Base-by-base conservation (phyloP, 306 rosid genomes). In the Gynostemma pentaphyllum region DNA sequence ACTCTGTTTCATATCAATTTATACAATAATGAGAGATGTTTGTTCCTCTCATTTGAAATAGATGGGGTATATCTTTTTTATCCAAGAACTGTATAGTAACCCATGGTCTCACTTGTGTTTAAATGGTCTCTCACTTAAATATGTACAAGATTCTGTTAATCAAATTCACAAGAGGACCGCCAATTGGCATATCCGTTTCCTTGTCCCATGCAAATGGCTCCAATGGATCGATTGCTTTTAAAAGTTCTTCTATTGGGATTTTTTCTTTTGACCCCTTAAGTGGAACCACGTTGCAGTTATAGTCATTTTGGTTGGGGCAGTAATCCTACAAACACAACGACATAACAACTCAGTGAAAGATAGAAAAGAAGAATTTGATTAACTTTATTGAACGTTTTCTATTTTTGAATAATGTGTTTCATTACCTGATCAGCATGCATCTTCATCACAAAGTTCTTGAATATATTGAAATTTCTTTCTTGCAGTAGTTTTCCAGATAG, bases 371-470 rank as follows among this genome's bases (percentile, higher is more conserved):
- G 27, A 37, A 57, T 57, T 36, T 36, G 30, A 57, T 57, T 5
- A 37, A 21, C 41, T 56, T 12, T 11, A 55, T 55, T 9, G 47
- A 24, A 7, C 32, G 2, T 14, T 39, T 9, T 22, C 18, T 66
- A 27, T 63, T 46, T 10, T 1, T 1, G 2, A 28, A 42, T 10
- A 34, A 9, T 57, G 37, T n/a, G 18, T 23, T 59, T 73, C 30
- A 46, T 81, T 56, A 87, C 97, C 89, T 83, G 95, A 85, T 90
- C 82, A 55, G 96, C 95, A 67, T 87, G 95, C 84, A 87, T 87
- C 77, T 85, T 90, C 75, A 51, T 69, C 45, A 85, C 97, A 80
- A 90, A 85, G 49, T 52, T 75, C 79, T 83, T 83, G 83, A 91
- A 91, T 28, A 77, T 15, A 23, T 72, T 69, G 45, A 85, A 80